Percentiles rank a stretch among this genome's conserved stretches.
These are phyloP conservation scores for Castanea mollissima DNA, from an alignment of 306 rosid species.

Conservation along the genomic window DNA sequence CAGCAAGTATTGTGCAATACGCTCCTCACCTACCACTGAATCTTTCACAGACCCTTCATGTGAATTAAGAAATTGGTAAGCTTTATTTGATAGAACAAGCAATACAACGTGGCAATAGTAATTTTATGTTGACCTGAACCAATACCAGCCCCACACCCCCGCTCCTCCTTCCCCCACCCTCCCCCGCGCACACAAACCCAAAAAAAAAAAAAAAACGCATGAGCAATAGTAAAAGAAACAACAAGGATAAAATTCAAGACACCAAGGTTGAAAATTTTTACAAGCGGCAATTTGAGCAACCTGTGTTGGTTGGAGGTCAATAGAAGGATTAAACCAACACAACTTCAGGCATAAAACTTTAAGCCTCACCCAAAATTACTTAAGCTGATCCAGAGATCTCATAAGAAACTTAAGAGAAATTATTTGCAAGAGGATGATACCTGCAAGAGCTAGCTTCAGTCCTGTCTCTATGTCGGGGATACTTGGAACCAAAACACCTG, in stretches of 20 bases:
- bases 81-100: background rate
- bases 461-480: constrained; percentile 89
- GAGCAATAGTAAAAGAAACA: background rate
- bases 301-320: background rate
- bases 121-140: background rate
- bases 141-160: too few species aligned
- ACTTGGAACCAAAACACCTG: constrained; percentile 91
- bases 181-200: too few species aligned
- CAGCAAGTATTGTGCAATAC: constrained; percentile 79
- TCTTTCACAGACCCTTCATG: constrained; percentile 88
- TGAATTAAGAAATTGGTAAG: constrained; percentile 1
- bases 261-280: background rate
- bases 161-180: background rate
- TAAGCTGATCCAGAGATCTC: background rate
- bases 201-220: too few species aligned
- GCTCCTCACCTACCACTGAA: constrained; percentile 87
- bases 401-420: background rate
- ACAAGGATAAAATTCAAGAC: background rate
- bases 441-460: constrained; percentile 88
- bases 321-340: background rate
- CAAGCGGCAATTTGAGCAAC: background rate
- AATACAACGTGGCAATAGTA: background rate
- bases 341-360: background rate
- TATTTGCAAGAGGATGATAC: constrained; percentile 28
- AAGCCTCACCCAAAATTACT: background rate